Evolutionary conservation across 345 rosid species (phyloP), one percentile per base, ranked within the genome.

Genomic region (Populus davidiana): DNA sequence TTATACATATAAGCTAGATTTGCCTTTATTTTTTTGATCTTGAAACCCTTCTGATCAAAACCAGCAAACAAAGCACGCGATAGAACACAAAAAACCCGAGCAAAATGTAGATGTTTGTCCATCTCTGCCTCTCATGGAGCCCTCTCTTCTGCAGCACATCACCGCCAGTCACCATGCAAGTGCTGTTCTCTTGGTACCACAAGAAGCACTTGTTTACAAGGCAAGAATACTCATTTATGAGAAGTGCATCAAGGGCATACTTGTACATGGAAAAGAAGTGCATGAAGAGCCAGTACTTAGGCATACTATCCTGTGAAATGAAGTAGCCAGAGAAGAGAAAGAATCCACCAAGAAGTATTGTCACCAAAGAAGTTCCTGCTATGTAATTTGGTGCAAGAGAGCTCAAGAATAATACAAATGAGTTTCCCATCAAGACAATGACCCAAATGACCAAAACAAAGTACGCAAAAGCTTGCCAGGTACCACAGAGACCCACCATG

Each of bases 291-390:
- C 99, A 94, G 68, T 90, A 94, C 85, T 89, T 90, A 9, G 98
- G 99, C 68, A 94, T 71, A 69, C 96, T 89, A 4, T 90, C 91
- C 72, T 87, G 81, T 3, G 97, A 89, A 13, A 94, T 91, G 86
- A 94, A 94, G 84, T 94, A 94, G 11, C 99, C 99, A 1, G 98
- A 94, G 84, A 94, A 95, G 75, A 95, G 88, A 72, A 95, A 95
- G 85, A 93, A 93, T 2, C 88, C 92, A 0, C 89, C 97, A 1
- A 93, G 91, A 67, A 91, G 83, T 43, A 92, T 79, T 1, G 96
- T 91, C 17, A 93, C 92, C 3, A 91, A 84, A 1, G 98, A 91
- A 4, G 98, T 93, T 36, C 97, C 99, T 0, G 98, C 88, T 3
- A 95, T 93, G 82, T 95, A 95, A 71, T 95, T 95, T 27, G 99